Conservation (phyloP, 345 rosid species). For the Sonneratia alba region DNA sequence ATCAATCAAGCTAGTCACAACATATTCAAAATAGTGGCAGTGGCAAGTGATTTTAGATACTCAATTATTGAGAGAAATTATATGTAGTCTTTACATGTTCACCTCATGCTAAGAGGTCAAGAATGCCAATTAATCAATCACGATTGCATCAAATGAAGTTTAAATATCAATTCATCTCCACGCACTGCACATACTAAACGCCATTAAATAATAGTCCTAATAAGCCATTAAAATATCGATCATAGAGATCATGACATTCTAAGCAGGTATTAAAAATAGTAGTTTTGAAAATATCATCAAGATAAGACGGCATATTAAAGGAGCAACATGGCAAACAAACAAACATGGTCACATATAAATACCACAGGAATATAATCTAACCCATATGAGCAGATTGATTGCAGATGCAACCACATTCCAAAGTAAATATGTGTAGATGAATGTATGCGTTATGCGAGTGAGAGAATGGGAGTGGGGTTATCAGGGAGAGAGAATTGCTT, state of each 20-base stretch:
- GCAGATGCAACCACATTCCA: neutral
- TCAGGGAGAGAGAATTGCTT: too few species aligned
- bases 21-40: too few species aligned
- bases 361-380: neutral
- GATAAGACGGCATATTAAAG: too few species aligned
- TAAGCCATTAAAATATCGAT: neutral
- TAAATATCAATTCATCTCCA: neutral
- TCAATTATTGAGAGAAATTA: too few species aligned
- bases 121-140: neutral
- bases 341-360: neutral
- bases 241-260: neutral
- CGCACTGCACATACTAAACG: neutral
- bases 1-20: too few species aligned
- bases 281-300: too few species aligned
- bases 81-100: too few species aligned
- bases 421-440: neutral
- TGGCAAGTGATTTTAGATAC: too few species aligned
- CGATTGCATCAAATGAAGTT: neutral
- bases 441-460: neutral
- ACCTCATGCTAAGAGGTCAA: neutral
- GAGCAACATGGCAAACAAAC: neutral
- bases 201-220: neutral
- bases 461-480: neutral
- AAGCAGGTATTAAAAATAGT: neutral
- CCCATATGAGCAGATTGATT: neutral